phyloP scores from a whole-genome alignment of 2,329 filamentous ascomycete genomes.

The Neonectria punicea region DNA sequence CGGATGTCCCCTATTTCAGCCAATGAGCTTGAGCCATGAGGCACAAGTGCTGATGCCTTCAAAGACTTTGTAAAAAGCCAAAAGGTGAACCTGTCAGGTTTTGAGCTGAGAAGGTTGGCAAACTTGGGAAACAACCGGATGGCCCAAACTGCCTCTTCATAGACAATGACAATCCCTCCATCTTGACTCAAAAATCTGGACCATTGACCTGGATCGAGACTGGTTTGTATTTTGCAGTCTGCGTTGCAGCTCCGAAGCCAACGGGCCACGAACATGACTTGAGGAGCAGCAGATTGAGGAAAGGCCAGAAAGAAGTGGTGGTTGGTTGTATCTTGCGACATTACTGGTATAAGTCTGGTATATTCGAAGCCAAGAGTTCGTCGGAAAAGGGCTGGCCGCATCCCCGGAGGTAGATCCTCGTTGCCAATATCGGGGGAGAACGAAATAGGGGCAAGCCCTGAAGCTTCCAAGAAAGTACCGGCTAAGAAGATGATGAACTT shows the following conservation, averaged over 20 bases:
- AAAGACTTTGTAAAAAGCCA: slow-evolving; percentile 54
- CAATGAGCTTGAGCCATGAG: slow-evolving; percentile 14
- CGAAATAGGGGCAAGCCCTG: slow-evolving; percentile 41
- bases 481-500: slow-evolving; percentile 15
- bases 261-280: slow-evolving; percentile 51
- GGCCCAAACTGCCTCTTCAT: slow-evolving; percentile 53
- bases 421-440: slow-evolving; percentile 14
- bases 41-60: slow-evolving; percentile 30
- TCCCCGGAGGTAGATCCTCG: slow-evolving; percentile 29
- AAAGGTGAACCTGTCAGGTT: slow-evolving; percentile 46
- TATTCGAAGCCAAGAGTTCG: slow-evolving; percentile 48
- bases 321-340: slow-evolving; percentile 24
- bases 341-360: slow-evolving; percentile 42
- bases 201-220: slow-evolving; percentile 59
- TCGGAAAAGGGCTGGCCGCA: slow-evolving; percentile 39
- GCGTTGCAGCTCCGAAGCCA: slow-evolving; percentile 57
- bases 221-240: slow-evolving; percentile 55
- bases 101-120: slow-evolving; percentile 44
- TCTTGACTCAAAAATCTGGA: slow-evolving; percentile 50
- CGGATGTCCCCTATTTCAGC: slow-evolving; percentile 35
- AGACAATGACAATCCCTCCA: slow-evolving; percentile 54
- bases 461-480: slow-evolving; percentile 4
- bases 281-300: slow-evolving; percentile 50
- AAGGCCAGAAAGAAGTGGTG: slow-evolving; percentile 61
- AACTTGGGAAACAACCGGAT: slow-evolving; percentile 55